Conservation (phyloP, 1,284 basidiomycete species). For the Baeospora myosura region DNA sequence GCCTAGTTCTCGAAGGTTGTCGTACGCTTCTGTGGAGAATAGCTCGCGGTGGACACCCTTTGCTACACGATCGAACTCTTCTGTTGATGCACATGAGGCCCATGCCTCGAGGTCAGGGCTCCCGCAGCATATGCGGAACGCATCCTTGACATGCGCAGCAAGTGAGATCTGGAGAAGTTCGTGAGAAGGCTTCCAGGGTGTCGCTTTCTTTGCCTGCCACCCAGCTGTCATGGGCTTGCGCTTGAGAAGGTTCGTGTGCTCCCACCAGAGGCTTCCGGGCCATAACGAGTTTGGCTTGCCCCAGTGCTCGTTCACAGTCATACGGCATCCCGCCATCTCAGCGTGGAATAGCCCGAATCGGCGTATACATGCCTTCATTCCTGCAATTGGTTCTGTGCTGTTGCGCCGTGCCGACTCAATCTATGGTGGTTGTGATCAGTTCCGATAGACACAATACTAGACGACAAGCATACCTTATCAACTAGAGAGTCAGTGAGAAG, state of each 20-base stretch:
- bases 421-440: conserved; percentile 5
- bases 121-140: conserved; percentile 12
- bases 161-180: conserved; percentile 13
- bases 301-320: conserved; percentile 15
- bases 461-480: conserved; percentile 12
- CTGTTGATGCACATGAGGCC: conserved; percentile 5
- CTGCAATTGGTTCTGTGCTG: conserved; percentile 8
- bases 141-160: conserved; percentile 12
- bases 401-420: conserved; percentile 13
- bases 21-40: conserved; percentile 8
- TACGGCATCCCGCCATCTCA: conserved; percentile 12
- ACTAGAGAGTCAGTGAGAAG: conserved; percentile 13
- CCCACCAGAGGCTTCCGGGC: conserved; percentile 5
- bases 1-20: conserved; percentile 2
- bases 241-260: conserved; percentile 3
- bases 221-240: conserved; percentile 8
- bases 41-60: conserved; percentile 8
- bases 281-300: conserved; percentile 10
- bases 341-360: conserved; percentile 15
- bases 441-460: background rate
- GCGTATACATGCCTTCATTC: conserved; percentile 1
- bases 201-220: conserved; percentile 8
- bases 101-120: conserved; percentile 4
- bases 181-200: conserved; percentile 12
- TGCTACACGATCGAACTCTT: conserved; percentile 8